Base-by-base conservation (phyloP, 805 yeast species). In the Kuraishia molischiana region DNA sequence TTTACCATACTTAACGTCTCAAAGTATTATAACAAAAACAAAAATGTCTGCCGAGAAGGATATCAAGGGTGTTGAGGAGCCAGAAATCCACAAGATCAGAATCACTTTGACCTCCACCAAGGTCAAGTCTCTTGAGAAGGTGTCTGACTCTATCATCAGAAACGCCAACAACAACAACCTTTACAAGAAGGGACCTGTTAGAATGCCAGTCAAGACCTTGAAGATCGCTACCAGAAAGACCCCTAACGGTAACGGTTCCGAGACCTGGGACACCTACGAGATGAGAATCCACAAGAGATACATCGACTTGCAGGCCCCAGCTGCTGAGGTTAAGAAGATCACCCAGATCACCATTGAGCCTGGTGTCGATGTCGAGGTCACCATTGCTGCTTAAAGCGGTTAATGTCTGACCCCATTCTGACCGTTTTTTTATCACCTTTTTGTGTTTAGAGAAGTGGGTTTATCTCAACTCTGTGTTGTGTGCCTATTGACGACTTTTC, bases 171-270 rank as follows among this genome's bases (percentile, higher is more conserved):
- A 74, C 67, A 70, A 77, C 72, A 69, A 82, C 60, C 77, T 89
- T 63, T 76, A 72, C 68, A 87, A 86, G 82, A 90, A 87, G 79
- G 99, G 99, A 66, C 98, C 98, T 58, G 95, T 92, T 64, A 89
- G 98, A 85, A 73, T 92, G 76, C 99, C 99, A 77, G 92, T 98
- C 73, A 92, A 89, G 84, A 92, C 84, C 59, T 84, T 92, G 65
- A 86, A 84, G 74, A 77, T 92, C 75, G 77, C 95, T 74, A 92
- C 99, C 85, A 87, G 99, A 85, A 92, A 92, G 89, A 84, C 98
- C 66, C 99, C 99, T 64, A 94, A 94, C 72, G 99, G 99, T 92
- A 97, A 92, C 79, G 99, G 99, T 92, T 92, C 98, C 59, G 92
- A 92, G 90, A 92, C 99, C 62, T 92, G 97, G 97, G 99, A 92